Percentiles rank a stretch among this genome's conserved stretches.
Conservation (phyloP, 169 alveolate species). For the Eimeria mitis region DNA sequence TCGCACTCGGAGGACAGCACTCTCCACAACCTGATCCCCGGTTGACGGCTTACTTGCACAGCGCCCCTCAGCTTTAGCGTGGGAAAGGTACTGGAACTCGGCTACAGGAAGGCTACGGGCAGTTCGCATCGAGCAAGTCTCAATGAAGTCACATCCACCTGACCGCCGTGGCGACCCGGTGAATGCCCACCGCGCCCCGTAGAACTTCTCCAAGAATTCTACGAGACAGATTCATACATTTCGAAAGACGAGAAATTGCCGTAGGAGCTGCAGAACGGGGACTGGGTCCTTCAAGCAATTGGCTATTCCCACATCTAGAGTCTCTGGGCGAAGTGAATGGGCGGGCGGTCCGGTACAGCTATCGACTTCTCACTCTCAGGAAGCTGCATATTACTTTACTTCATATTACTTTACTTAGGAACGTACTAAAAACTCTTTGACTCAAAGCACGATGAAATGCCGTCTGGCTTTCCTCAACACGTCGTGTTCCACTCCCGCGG, state of each 20-base stretch:
- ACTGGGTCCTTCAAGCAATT: background rate
- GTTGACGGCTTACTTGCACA: background rate
- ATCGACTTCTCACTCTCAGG: background rate
- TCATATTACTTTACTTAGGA: background rate
- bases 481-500: slow-evolving; percentile 13
- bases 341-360: background rate
- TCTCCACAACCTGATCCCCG: too few species aligned
- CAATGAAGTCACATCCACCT: too few species aligned
- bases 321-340: background rate
- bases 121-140: background rate
- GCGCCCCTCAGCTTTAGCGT: background rate
- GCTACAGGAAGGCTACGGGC: background rate
- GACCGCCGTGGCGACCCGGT: background rate
- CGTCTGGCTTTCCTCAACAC: background rate
- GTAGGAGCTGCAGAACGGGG: background rate
- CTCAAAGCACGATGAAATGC: background rate
- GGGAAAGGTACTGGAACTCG: background rate
- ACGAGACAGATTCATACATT: background rate
- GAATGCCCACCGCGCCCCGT: background rate
- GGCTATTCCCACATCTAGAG: background rate
- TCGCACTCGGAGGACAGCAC: background rate
- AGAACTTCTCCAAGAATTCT: background rate
- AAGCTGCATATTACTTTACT: background rate
- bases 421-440: background rate
- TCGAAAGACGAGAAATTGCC: background rate